Base-by-base conservation (phyloP, 139 green algal species). In the Desmodesmus armatus region DNA sequence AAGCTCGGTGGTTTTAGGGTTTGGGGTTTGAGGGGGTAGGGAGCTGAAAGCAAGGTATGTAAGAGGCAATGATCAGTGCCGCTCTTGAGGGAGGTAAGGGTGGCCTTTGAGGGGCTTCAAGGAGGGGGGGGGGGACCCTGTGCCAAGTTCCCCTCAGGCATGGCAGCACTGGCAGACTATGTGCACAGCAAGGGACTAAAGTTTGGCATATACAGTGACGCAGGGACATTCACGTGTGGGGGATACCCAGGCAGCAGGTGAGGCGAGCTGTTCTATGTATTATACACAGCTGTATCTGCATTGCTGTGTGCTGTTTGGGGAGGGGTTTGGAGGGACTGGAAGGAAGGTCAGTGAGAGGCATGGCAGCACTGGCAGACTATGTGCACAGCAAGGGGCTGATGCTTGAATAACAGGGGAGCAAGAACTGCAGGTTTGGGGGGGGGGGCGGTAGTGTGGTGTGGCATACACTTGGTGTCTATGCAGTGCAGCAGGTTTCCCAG, bases 131-230 rank as follows among this genome's bases (percentile, higher is more conserved):
- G n/a, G n/a, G n/a, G n/a, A n/a, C n/a, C n/a, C n/a, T n/a, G n/a
- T n/a, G n/a, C n/a, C 2, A 78, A 79, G 43, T 90, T 91, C 49
- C 83, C 87, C 23, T 84, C 75, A 6, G 87, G 87, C 49, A 89
- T 92, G 70, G 55, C 53, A n/a, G 84, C 76, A 31, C 75, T 92
- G 4, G 89, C 58, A 25, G 73, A 90, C 21, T 65, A 87, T 29
- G 73, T 91, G 3, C 87, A 90, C 39, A 23, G 29, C 2, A 82
- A 62, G 40, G 89, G 89, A 0, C 75, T 92, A 27, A 80, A 69
- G 67, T 87, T 92, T 49, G 89, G 89, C 49, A 87, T 92, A 44
- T 92, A 92, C 51, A 69, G 76, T 79, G 89, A 92, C 62, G 78
- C 83, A 0, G 89, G 89, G 0, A 39, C 73, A 11, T 69, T 85